A percentile compares a stretch with the other conserved stretches of the same genome.
These are phyloP conservation scores for Mucor lusitanicus DNA, from an alignment of 371 early-diverging fungal species.

Conservation along the genomic window DNA sequence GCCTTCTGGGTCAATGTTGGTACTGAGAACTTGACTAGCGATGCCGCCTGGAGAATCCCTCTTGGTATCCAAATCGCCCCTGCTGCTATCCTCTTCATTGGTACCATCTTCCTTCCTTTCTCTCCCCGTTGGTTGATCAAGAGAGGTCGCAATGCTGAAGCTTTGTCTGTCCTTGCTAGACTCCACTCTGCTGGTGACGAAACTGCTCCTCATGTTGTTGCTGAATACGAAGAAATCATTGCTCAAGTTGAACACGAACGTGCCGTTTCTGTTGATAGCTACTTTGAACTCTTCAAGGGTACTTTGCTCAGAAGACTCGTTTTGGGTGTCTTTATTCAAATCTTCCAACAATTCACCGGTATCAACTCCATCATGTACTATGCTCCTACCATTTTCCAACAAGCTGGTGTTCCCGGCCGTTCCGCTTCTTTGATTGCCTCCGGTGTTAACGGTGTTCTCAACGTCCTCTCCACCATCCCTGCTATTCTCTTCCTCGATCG, in stretches of 20 bases:
- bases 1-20: conserved; percentile 53
- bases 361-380: conserved; percentile 60
- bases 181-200: conserved; percentile 66
- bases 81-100: conserved; percentile 46
- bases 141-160: conserved; percentile 75
- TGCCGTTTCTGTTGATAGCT: conserved; percentile 63
- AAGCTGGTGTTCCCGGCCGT: conserved; percentile 58
- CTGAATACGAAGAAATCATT: conserved; percentile 80
- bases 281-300: conserved; percentile 72
- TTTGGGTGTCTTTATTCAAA: conserved; percentile 75
- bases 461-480: conserved; percentile 72
- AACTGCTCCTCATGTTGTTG: conserved; percentile 57
- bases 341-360: conserved; percentile 63
- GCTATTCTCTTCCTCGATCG: conserved; percentile 66
- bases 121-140: conserved; percentile 62
- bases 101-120: conserved; percentile 58
- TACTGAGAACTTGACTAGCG: conserved; percentile 23
- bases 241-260: conserved; percentile 71
- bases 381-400: conserved; percentile 70
- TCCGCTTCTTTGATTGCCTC: conserved; percentile 67
- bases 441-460: conserved; percentile 75
- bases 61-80: conserved; percentile 54
- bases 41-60: conserved; percentile 52
- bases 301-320: conserved; percentile 60
- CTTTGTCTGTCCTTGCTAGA: conserved; percentile 70